Base-by-base conservation (phyloP, 495 filamentous ascomycete species). In the Parachaetomium inaequale region DNA sequence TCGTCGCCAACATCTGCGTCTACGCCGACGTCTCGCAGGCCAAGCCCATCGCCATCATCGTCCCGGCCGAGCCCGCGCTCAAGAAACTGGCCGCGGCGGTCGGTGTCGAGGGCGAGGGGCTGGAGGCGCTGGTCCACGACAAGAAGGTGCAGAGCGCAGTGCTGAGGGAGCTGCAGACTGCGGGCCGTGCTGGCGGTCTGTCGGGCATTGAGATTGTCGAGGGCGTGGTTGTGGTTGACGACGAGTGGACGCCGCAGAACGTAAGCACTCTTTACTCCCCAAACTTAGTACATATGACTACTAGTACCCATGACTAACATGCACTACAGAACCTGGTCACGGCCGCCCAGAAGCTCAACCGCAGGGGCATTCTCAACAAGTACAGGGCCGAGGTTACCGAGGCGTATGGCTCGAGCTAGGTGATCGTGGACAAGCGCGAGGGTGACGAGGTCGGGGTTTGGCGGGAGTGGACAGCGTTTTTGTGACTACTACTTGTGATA, bases 211-310 rank as follows among this genome's bases (percentile, higher is more conserved):
- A 98, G 78, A 91, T 97, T 54, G 88, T 98, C 66, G 88, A 91
- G 61, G 94, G 94, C 63, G 91, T 95, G 17, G 91, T 96, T 7
- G 73, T 98, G 71, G 89, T 91, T 1, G 92, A 96, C 64, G 93
- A 98, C 75, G 94, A 98, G 73, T 98, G 94, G 94, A 97, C 89
- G 28, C 90, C 94, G 54, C 89, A 95, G 56, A 98, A 96, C 76
- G 93, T 96, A 81, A 86, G 92, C 57, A 17, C 12, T 12, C 12
- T 40, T 21, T 15, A 8, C 17, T 34, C 40, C n/a, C 8, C 19
- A 4, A 5, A 11, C 1, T 28, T 10, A 17, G n/a, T 43, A 19
- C 0, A 23, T n/a, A 21, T 46, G n/a, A 34, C 19, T 26, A n/a
- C 76, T 67, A 8, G 47, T 29, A 25, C 25, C 8, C 2, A 4